A percentile compares a stretch with the other conserved stretches of the same genome.
These are phyloP conservation scores for Lactarius indigo DNA, from an alignment of 768 basidiomycete species.

Conservation along the genomic window DNA sequence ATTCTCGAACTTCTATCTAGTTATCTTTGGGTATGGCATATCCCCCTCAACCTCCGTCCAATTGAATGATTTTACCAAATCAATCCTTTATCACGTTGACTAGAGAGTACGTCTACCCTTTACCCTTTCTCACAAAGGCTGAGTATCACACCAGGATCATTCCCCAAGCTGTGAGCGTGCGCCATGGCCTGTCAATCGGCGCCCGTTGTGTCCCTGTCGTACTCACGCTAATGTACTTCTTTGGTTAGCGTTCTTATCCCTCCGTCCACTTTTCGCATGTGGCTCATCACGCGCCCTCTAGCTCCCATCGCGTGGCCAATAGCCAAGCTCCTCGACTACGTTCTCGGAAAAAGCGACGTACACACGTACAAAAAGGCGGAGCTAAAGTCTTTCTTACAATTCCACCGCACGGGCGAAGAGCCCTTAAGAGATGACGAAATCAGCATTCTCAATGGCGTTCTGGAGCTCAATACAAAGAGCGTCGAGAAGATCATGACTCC, in stretches of 20 bases:
- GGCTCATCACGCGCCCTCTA: slow-evolving; percentile 17
- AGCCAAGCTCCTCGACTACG: slow-evolving; percentile 70
- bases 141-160: slow-evolving; percentile 45
- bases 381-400: slow-evolving; percentile 61
- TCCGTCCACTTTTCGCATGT: background rate
- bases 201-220: slow-evolving; percentile 51
- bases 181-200: slow-evolving; percentile 57
- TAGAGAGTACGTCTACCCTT: slow-evolving; percentile 12
- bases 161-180: slow-evolving; percentile 67
- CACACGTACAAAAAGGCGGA: slow-evolving; percentile 79
- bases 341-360: slow-evolving; percentile 71
- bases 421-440: slow-evolving; percentile 80
- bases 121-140: background rate
- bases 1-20: slow-evolving; percentile 34
- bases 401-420: slow-evolving; percentile 74
- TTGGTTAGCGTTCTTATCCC: slow-evolving; percentile 34
- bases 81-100: background rate
- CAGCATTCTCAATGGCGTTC: slow-evolving; percentile 72
- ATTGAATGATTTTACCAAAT: background rate
- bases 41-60: background rate
- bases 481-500: slow-evolving; percentile 56
- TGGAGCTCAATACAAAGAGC: slow-evolving; percentile 73
- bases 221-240: slow-evolving; percentile 46
- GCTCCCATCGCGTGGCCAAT: slow-evolving; percentile 58
- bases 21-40: slow-evolving; percentile 72